Conservation (phyloP, 768 basidiomycete species). For the Calvatia gigantea region DNA sequence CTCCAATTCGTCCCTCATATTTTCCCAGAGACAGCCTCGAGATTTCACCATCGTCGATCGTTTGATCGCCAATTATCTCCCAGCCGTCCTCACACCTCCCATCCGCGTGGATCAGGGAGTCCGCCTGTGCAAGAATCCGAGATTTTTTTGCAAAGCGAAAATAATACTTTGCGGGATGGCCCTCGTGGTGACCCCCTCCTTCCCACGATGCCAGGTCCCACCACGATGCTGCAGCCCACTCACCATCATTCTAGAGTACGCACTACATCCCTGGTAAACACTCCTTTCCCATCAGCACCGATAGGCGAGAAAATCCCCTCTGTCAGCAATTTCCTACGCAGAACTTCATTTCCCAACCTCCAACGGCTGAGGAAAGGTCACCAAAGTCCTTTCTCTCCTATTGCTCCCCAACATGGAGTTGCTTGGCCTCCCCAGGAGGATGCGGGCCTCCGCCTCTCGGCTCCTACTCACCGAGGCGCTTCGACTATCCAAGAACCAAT, state of each 20-base stretch:
- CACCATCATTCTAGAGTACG: background rate
- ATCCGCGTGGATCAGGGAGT: background rate
- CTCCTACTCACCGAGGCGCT: background rate
- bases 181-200: background rate
- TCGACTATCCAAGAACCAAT: no score
- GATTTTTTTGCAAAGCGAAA: background rate
- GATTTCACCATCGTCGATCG: background rate
- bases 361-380: background rate
- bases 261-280: background rate
- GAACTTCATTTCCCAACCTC: conserved; percentile 17
- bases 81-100: background rate
- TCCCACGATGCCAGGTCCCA: background rate
- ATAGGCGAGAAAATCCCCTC: conserved; percentile 12
- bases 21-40: background rate
- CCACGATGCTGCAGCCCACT: background rate
- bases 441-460: background rate
- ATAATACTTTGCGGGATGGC: background rate
- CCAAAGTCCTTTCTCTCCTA: background rate
- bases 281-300: background rate
- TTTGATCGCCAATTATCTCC: background rate
- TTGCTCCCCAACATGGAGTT: background rate
- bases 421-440: background rate
- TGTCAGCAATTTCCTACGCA: conserved; percentile 16
- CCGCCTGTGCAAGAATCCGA: background rate
- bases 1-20: background rate